A percentile compares a stretch with the other conserved stretches of the same genome.
phyloP scores from a whole-genome alignment of 1,284 basidiomycete genomes.

The Peniophora sp. region DNA sequence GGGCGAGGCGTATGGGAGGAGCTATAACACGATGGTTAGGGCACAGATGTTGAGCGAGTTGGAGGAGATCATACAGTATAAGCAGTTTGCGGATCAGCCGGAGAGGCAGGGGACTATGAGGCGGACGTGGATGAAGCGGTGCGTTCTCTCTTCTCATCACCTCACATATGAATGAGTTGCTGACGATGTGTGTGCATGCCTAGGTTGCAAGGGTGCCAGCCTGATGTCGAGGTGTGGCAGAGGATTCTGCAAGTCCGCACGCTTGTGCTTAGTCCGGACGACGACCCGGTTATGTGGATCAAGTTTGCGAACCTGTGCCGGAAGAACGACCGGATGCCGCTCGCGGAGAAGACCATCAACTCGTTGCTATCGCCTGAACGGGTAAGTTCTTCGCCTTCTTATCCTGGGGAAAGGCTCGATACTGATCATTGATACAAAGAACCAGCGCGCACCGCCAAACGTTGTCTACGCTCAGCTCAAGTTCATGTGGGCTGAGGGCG shows the following conservation, averaged over 20 bases:
- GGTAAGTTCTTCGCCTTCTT: slow-evolving; percentile 26
- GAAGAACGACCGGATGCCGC: slow-evolving; percentile 76
- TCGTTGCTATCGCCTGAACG: slow-evolving; percentile 71
- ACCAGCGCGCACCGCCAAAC: slow-evolving; percentile 82
- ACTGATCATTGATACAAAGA: slow-evolving; percentile 24
- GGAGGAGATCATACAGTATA: slow-evolving; percentile 97
- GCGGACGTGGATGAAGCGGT: slow-evolving; percentile 95
- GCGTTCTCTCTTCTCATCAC: slow-evolving; percentile 1
- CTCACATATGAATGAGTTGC: slow-evolving; percentile 9
- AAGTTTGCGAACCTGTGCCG: slow-evolving; percentile 86
- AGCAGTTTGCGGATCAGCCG: slow-evolving; percentile 89
- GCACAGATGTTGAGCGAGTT: slow-evolving; percentile 99
- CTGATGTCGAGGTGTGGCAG: slow-evolving; percentile 99
- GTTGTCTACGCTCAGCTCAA: slow-evolving; percentile 98
- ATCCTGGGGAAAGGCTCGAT: neutral
- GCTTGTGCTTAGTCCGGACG: slow-evolving; percentile 87
- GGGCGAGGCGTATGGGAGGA: slow-evolving; percentile 93
- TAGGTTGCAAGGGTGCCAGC: slow-evolving; percentile 92
- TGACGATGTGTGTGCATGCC: slow-evolving; percentile 4
- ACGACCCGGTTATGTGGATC: slow-evolving; percentile 98
- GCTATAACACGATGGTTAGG: slow-evolving; percentile 94
- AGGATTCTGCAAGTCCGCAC: slow-evolving; percentile 94
- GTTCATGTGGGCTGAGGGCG: slow-evolving; percentile 91
- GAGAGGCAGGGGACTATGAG: slow-evolving; percentile 83
- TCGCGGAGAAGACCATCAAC: slow-evolving; percentile 97